Base-by-base conservation (phyloP, 2,329 filamentous ascomycete genomes). In the Colletotrichum chlorophyti region DNA sequence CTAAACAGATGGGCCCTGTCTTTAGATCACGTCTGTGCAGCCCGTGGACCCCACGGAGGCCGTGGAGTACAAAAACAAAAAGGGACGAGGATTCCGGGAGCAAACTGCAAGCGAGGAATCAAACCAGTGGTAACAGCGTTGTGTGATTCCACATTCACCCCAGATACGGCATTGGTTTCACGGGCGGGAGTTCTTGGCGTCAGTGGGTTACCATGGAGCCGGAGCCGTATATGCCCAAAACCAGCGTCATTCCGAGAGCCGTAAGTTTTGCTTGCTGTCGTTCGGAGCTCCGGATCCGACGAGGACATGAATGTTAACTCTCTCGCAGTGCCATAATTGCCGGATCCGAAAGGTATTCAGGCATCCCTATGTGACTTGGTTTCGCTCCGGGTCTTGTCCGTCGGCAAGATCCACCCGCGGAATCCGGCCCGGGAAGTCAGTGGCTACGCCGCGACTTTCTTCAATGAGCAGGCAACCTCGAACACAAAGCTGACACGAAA, bases 161-260 rank as follows among this genome's bases (percentile, higher is more conserved):
- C n/a, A n/a, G n/a, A n/a, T n/a, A n/a, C n/a, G n/a, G n/a, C n/a
- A n/a, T n/a, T n/a, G n/a, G n/a, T n/a, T n/a, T n/a, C n/a, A n/a
- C n/a, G n/a, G n/a, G n/a, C n/a, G n/a, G n/a, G n/a, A n/a, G n/a
- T n/a, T n/a, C 32, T 47, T 14, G 24, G 26, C 6, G 11, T 21
- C 5, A 38, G 31, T 29, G 26, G 24, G 15, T 12, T 21, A 41
- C 26, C 24, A 50, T 50, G 47, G 47, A 50, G 23, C 47, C 35
- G 29, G 45, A 43, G 45, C 6, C 42, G 43, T 46, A 51, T 38
- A 43, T 19, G 7, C 46, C 53, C 12, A 57, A 45, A 24, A 57
- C 53, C 37, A 51, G 46, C 29, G 38, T 57, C 2, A 57, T 51
- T 45, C 53, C 53, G 5, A 57, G 53, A 57, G 53, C 53, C 29